Base-by-base conservation (phyloP, 2,329 filamentous ascomycete species). In the Penicillium nordicum region DNA sequence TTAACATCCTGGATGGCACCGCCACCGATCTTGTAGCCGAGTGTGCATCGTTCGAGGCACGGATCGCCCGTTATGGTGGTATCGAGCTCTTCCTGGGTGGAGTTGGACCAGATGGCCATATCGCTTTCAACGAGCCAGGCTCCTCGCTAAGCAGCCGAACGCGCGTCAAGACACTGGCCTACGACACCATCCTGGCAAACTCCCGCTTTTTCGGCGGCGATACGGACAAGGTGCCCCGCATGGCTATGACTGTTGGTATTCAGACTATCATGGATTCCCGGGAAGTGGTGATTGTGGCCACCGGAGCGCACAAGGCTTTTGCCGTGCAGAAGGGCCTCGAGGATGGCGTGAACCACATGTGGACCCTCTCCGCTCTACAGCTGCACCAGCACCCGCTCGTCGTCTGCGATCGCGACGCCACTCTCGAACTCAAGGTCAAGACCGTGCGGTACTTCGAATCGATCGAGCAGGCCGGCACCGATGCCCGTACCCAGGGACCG, bases 41-140 rank as follows among this genome's bases (percentile, higher is more conserved):
- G 74, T 93, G 90, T 69, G 83, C 88, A 44, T 83, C 84, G 44
- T 95, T 93, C 70, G 90, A 95, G 75, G 85, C 85, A 52, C 86
- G 88, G 68, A 94, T 95, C 74, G 84, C 84, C 69, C 78, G 80
- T 40, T 84, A 79, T 30, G 90, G 90, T 48, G 90, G 90, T 49
- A 94, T 95, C 61, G 89, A 94, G 72, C 82, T 94, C 27, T 95
- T 94, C 76, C 82, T 95, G 5, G 89, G 89, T 16, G 90, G 90
- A 41, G 91, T 95, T 53, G 90, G 90, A 30, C 88, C 90, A 53
- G 90, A 95, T 70, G 90, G 90, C 5, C 90, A 95, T 74, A 90
- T 95, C 62, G 90, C 90, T 47, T 95, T 95, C 82, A 95, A 95
- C 74, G 90, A 95, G 75, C 90, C 90, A 4, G 90, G 90, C 40